Evolutionary conservation across 768 basidiomycete genomes (phyloP).

Genomic region (Dioszegia aurantiaca): DNA sequence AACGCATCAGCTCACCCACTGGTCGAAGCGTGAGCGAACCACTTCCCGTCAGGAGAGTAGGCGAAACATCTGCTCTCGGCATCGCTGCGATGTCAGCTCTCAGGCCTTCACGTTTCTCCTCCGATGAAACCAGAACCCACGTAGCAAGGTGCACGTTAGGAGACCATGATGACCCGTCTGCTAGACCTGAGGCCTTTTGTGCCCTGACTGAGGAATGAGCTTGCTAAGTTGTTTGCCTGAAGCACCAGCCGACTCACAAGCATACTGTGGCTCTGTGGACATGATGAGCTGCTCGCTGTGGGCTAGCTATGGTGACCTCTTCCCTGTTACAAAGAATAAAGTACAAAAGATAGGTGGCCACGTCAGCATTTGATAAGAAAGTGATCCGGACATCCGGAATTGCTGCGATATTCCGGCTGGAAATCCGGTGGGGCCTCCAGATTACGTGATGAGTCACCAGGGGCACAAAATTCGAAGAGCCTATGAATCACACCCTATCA

Average conservation of each 20-base stretch:
- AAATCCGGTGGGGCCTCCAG: no score
- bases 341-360: not conserved
- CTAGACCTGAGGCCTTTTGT: conserved; percentile 86
- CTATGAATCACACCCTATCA: no score
- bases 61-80: conserved; percentile 66
- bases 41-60: conserved; percentile 82
- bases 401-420: no score
- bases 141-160: conserved; percentile 60
- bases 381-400: not conserved
- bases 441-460: no score
- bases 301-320: not conserved
- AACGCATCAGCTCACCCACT: conserved; percentile 60
- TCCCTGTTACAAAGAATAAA: not conserved
- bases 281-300: conserved; percentile 7
- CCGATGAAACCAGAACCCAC: conserved; percentile 40
- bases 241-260: no score
- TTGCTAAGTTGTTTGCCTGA: no score
- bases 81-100: conserved; percentile 33
- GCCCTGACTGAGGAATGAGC: conserved; percentile 66
- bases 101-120: not conserved
- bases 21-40: conserved; percentile 80
- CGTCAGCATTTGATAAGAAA: conserved; percentile 1
- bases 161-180: conserved; percentile 75
- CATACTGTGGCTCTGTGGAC: conserved; percentile 28
- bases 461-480: no score